phyloP scores from a whole-genome alignment of 2,329 filamentous ascomycete genomes.

The Trichothecium sympodiale region DNA sequence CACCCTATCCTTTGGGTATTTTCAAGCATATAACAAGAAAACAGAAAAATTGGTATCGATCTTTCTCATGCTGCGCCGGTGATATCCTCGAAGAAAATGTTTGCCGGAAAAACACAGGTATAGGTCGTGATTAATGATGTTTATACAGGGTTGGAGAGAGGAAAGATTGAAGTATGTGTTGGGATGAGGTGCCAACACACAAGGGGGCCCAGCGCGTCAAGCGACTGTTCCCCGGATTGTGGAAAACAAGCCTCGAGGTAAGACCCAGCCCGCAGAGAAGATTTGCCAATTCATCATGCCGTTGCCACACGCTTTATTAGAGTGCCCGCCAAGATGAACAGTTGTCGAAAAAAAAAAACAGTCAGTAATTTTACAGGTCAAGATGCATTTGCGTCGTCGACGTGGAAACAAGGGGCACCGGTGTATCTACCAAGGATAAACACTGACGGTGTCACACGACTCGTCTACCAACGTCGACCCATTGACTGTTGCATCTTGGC shows the following conservation, averaged over 20 bases:
- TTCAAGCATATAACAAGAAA: constrained; percentile 12
- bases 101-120: constrained; percentile 18
- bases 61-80: constrained; percentile 29
- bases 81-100: constrained; percentile 19
- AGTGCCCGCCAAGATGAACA: constrained; percentile 41
- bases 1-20: constrained; percentile 15
- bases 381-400: constrained; percentile 18
- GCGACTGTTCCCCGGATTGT: constrained; percentile 9
- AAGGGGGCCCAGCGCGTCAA: constrained; percentile 13
- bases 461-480: constrained; percentile 41
- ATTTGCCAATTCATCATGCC: constrained; percentile 27
- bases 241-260: constrained; percentile 21
- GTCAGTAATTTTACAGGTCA: constrained; percentile 19
- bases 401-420: constrained; percentile 23
- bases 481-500: constrained; percentile 47
- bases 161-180: constrained; percentile 6
- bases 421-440: constrained; percentile 17
- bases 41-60: constrained; percentile 34
- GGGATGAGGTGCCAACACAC: constrained; percentile 18
- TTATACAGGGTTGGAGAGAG: constrained; percentile 31
- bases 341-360: constrained; percentile 21
- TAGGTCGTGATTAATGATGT: constrained; percentile 36
- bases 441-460: constrained; percentile 1
- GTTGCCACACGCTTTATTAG: constrained; percentile 17
- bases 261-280: constrained; percentile 24